A percentile compares a stretch with the other conserved stretches of the same genome.
Evolutionary conservation across 2,329 filamentous ascomycete species (phyloP).

Genomic region (Fusarium torulosum): DNA sequence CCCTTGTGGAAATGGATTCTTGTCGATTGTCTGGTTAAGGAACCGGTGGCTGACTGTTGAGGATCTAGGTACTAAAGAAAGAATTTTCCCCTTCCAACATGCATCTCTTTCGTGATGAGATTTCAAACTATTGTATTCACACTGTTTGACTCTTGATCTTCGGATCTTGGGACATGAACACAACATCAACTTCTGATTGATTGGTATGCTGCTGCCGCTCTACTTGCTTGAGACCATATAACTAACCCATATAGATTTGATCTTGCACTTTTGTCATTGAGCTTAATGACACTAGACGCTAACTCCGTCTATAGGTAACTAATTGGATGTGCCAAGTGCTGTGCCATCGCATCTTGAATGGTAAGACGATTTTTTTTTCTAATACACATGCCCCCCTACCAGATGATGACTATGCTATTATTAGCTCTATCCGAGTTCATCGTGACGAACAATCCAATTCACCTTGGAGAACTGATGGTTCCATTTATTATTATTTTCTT

Average conservation of each 20-base stretch:
- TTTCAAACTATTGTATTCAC: constrained; percentile 64
- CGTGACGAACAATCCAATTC: constrained; percentile 66
- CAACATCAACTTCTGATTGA: constrained; percentile 66
- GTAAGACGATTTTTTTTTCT: constrained; percentile 29
- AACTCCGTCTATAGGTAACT: constrained; percentile 31
- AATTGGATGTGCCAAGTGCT: neutral
- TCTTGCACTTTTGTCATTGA: neutral
- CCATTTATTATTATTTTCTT: constrained; percentile 19
- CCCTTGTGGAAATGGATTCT: constrained; percentile 48
- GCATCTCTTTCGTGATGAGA: constrained; percentile 60
- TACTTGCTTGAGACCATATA: neutral
- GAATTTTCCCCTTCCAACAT: constrained; percentile 34
- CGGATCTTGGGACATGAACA: constrained; percentile 65
- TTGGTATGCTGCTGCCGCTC: constrained; percentile 52
- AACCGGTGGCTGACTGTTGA: constrained; percentile 50
- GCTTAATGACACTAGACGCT: constrained; percentile 21
- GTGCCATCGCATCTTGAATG: neutral
- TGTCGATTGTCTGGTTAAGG: constrained; percentile 44
- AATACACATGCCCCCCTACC: constrained; percentile 47
- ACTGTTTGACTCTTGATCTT: constrained; percentile 67
- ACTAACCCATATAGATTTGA: constrained; percentile 37
- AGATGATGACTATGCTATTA: constrained; percentile 64
- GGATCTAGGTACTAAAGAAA: constrained; percentile 53
- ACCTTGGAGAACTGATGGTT: constrained; percentile 73
- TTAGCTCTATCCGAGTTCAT: constrained; percentile 64